Evolutionary conservation across 306 rosid genomes (phyloP), one percentile per base, ranked within the genome.

Genomic region (Vigna nakashimae): DNA sequence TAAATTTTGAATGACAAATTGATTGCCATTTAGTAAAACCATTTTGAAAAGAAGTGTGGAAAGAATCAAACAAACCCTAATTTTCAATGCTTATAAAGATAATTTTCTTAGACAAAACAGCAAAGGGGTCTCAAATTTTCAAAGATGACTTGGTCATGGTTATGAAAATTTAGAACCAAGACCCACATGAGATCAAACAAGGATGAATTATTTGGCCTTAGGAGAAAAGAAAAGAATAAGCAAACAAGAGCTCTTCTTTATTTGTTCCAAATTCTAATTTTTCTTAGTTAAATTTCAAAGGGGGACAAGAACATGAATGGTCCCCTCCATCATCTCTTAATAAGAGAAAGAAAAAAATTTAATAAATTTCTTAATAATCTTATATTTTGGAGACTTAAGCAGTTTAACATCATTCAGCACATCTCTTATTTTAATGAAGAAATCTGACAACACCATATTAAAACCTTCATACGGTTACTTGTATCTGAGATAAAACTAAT

Each of bases 251-350:
- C 14, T 67, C 56, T 67, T 68, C 18, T 40, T 4, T 1, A 6
- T 18, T 46, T 67, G 22, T 24, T 57, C 22, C 42, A 13, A 46
- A 38, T 14, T 56, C 22, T 24, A 22, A 24, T 46, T 40, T 45
- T 68, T 46, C 28, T 22, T 14, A 13, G 56, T 46, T 14, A 24
- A 24, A 22, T 68, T 14, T 34, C 9, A 10, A 5, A 26, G 26
- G 12, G 73, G 83, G 83, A 62, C 66, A 73, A 12, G 58, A 72
- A 46, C 79, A 80, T 42, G 62, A 13, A 7, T 6, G 42, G 42
- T 36, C 1, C 40, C 8, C 40, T 51, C 51, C 43, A 2, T 40
- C 56, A 9, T 71, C 53, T 26, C 0, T 1, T 26, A 26, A 26
- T 36, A 6, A 36, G 42, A 36, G 48, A 9, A 13, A 38, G 15